Evolutionary conservation across 176 grass and related monocot genomes (phyloP), one percentile per base, ranked within the genome.

Genomic region (Musa itinerans): DNA sequence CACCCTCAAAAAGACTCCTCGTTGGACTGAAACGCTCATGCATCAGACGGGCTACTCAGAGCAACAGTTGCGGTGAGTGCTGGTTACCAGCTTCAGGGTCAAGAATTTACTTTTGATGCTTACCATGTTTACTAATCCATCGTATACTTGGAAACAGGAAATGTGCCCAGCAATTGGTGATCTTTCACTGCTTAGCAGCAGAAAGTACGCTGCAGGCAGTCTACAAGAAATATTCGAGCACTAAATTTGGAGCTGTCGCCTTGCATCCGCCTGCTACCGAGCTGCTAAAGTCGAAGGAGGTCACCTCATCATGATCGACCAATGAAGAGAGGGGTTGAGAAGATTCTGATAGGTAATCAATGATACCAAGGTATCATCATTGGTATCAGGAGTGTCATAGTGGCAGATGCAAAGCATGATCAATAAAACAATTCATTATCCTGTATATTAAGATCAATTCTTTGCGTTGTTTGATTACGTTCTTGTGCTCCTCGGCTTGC

Each of bases 141-240:
- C 2, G 23, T 53, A 55, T 69, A 71, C 25, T 53, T 16, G 34
- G 34, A 43, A 43, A 43, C 50, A 90, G 87, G 82, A 69, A 81
- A n/a, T 87, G 91, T 23, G 83, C 80, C 11, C 71, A 64, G 73
- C 78, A 63, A 4, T 59, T 93, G 65, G 66, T 81, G 17, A 83
- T 7, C 74, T 75, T 87, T 56, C 91, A 87, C 54, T 56, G 65
- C 19, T 6, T 14, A 9, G 83, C 80, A 5, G 34, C 34, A 43
- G 71, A 69, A 56, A 67, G 78, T 84, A 90, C 79, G 80, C 82
- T 81, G 25, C 83, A 59, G 68, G 80, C 55, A 15, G 85, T 90
- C 5, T 81, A 74, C 74, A 67, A 17, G 20, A 93, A 93, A 75
- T 93, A 93, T 65, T 79, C 87, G 9, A 80, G 10, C 8, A 57